Evolutionary conservation across 1,284 basidiomycete species (phyloP).

Genomic region (Leccinum cinnamomeum): DNA sequence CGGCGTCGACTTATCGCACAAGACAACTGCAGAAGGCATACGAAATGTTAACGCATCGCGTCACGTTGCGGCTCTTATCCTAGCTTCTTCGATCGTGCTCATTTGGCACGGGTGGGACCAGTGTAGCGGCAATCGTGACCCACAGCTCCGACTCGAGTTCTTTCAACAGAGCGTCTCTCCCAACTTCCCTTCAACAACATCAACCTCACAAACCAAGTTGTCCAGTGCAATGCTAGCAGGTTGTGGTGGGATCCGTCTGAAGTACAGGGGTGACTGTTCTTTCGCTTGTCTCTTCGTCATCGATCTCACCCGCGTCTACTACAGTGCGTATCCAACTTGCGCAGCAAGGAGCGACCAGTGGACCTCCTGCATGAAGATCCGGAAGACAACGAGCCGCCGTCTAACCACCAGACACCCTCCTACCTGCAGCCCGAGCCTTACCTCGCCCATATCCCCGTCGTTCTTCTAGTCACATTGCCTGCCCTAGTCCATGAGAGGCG

Average conservation of each 20-base stretch:
- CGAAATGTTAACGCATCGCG: background rate
- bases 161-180: slow-evolving; percentile 55
- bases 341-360: no score
- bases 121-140: slow-evolving; percentile 56
- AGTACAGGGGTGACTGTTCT: slow-evolving; percentile 54
- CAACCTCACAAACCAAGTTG: slow-evolving; percentile 56
- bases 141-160: slow-evolving; percentile 58
- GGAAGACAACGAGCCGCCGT: no score
- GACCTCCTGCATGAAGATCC: no score
- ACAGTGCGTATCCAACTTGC: no score
- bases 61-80: background rate
- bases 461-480: no score
- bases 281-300: background rate
- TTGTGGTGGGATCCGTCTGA: slow-evolving; percentile 58
- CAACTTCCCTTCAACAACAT: slow-evolving; percentile 60
- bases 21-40: background rate
- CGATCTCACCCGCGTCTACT: slow-evolving; percentile 22
- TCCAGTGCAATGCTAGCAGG: slow-evolving; percentile 58
- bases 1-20: background rate
- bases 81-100: background rate
- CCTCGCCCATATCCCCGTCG: no score
- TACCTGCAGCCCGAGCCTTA: no score
- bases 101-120: slow-evolving; percentile 76
- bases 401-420: no score
- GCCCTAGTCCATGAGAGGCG: no score